Base-by-base conservation (phyloP, 2,329 filamentous ascomycete species). In the Moelleriella libera region DNA sequence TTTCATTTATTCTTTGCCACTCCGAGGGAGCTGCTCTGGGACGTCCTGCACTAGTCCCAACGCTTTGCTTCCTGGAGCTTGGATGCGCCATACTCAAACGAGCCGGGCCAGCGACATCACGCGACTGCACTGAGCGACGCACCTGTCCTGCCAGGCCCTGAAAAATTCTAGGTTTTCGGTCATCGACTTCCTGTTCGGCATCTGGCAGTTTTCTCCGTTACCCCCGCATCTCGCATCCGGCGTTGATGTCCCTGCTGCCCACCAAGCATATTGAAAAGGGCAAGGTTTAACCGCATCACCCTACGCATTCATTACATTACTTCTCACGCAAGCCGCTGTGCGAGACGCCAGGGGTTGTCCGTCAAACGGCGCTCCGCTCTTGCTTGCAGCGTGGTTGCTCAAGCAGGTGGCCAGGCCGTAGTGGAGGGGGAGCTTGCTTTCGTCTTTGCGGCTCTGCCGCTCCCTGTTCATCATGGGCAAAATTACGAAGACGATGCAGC, bases 401-500 rank as follows among this genome's bases (percentile, higher is more conserved):
- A 60, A 58, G 57, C 60, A 60, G 61, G 58, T 56, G 57, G 53
- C 60, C 58, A 57, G 63, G 60, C 58, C 61, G 70, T 66, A 72
- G 75, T 72, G 75, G 46, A 76, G 75, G 75, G 74, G 75, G 72
- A 70, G 67, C 60, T 66, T 66, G 64, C 62, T 49, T 58, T 61
- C 59, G 58, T 58, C 59, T 60, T 60, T 59, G 76, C 76, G 76
- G 76, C 75, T 65, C 64, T 68, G 75, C 78, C 76, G 77, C 76
- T 63, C 63, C 63, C 62, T 60, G 61, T 65, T 70, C 71, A 79
- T 56, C 58, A 83, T 83, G 80, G 80, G 76, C 60, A 82, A 78
- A 68, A 83, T 83, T 59, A 78, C 73, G 49, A 83, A 83, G 68
- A 67, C 71, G 55, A 78, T 82, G 68, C 78, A 81, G 66, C 61